phyloP scores from a whole-genome alignment of 2,329 filamentous ascomycete genomes.

The Phaeosphaeriaceae sp. region DNA sequence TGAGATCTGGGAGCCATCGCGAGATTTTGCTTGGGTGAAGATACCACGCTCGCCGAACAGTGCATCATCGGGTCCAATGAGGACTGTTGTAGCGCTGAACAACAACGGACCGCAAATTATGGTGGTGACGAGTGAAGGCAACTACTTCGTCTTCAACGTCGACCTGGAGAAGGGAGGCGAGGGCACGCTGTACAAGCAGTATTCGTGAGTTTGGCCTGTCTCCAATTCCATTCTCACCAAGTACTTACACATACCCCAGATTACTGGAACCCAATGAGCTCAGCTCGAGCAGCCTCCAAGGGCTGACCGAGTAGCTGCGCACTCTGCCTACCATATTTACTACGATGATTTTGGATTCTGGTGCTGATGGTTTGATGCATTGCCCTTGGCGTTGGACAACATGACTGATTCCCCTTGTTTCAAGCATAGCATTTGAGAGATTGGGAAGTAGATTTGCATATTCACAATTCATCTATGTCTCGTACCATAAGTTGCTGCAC shows the following conservation, averaged over 20 bases:
- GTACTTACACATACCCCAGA: slow-evolving; percentile 30
- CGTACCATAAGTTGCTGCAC: too few relatives aligned
- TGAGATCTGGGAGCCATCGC: slow-evolving; percentile 94
- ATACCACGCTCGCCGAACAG: slow-evolving; percentile 69
- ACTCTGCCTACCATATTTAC: neutral
- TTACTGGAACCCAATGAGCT: slow-evolving; percentile 47
- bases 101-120: slow-evolving; percentile 94
- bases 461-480: neutral
- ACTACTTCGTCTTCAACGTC: slow-evolving; percentile 93
- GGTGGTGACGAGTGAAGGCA: slow-evolving; percentile 95
- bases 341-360: slow-evolving; percentile 1
- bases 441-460: neutral
- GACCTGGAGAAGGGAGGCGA: slow-evolving; percentile 95
- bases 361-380: slow-evolving; percentile 29
- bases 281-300: slow-evolving; percentile 36
- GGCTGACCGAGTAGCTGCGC: slow-evolving; percentile 33
- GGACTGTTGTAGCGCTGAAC: slow-evolving; percentile 97
- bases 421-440: slow-evolving; percentile 12
- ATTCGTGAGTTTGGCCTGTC: slow-evolving; percentile 71
- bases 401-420: slow-evolving; percentile 31
- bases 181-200: slow-evolving; percentile 88
- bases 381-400: slow-evolving; percentile 34
- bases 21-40: slow-evolving; percentile 97
- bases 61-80: slow-evolving; percentile 61
- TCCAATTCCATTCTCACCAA: neutral